phyloP scores from a whole-genome alignment of 371 early-diverging fungal genomes.

The Capillidium rhysosporum region DNA sequence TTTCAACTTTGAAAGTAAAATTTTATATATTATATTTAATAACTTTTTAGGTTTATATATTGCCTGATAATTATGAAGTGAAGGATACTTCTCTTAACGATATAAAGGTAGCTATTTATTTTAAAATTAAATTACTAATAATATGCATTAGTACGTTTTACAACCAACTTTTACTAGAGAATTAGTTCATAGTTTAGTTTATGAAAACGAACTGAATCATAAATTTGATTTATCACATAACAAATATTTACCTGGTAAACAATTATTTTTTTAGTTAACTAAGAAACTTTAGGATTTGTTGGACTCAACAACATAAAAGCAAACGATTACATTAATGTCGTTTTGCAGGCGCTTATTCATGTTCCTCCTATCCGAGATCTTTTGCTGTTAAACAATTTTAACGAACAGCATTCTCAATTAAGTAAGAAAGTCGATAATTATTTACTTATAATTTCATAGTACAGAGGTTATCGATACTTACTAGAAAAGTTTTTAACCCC shows the following conservation, averaged over 20 bases:
- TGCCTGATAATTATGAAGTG: slow-evolving; percentile 90
- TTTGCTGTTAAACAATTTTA: slow-evolving; percentile 48
- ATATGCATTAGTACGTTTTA: slow-evolving; percentile 47
- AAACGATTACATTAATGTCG: slow-evolving; percentile 91
- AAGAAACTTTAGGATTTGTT: slow-evolving; percentile 43
- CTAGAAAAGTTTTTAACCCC: slow-evolving; percentile 89
- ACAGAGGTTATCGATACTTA: slow-evolving; percentile 51
- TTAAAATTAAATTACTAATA: neutral
- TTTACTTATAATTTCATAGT: slow-evolving; percentile 17
- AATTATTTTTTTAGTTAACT: neutral
- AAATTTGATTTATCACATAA: slow-evolving; percentile 75
- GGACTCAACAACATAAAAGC: slow-evolving; percentile 90
- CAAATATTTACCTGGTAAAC: slow-evolving; percentile 58
- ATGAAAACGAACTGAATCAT: slow-evolving; percentile 15
- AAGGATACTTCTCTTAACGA: slow-evolving; percentile 70
- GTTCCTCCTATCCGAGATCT: slow-evolving; percentile 70
- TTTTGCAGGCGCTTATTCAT: slow-evolving; percentile 79
- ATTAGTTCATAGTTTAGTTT: slow-evolving; percentile 52
- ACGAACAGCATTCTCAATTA: slow-evolving; percentile 27
- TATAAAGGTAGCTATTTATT: slow-evolving; percentile 40
- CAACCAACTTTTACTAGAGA: slow-evolving; percentile 56
- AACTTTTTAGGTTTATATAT: slow-evolving; percentile 45
- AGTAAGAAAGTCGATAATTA: slow-evolving; percentile 13
- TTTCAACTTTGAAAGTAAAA: slow-evolving; percentile 56
- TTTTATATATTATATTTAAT: neutral